Percentiles rank a stretch among this genome's conserved stretches.
Evolutionary conservation across 441 rosid genomes (phyloP).

Genomic region (Adansonia gregorii): DNA sequence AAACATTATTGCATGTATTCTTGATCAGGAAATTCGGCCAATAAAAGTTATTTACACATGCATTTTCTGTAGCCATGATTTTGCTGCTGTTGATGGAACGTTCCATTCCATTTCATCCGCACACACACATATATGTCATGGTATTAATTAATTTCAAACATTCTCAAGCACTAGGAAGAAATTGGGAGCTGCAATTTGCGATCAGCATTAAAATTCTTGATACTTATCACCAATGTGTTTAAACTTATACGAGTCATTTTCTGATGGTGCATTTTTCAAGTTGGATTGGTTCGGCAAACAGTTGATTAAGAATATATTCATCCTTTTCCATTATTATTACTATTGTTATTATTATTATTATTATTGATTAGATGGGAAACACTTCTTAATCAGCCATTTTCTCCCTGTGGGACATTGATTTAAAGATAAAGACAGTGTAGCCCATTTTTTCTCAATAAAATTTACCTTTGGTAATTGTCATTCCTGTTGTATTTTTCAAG

Average conservation of each 20-base stretch:
- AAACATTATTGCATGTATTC: background rate
- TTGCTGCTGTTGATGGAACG: background rate
- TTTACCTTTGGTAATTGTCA: background rate
- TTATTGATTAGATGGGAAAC: constrained; percentile 5
- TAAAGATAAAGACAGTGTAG: constrained; percentile 9
- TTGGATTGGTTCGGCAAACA: background rate
- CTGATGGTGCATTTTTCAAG: background rate
- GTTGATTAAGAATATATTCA: background rate
- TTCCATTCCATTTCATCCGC: background rate
- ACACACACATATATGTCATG: background rate
- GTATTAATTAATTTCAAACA: background rate
- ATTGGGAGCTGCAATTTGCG: constrained; percentile 11
- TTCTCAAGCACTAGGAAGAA: constrained; percentile 6
- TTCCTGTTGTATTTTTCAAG: background rate
- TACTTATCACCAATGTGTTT: background rate
- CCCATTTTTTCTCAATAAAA: background rate
- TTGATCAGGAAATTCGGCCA: background rate
- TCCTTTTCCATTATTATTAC: too few relatives aligned
- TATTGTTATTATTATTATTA: too few relatives aligned
- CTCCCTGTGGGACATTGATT: background rate
- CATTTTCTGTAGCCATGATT: background rate
- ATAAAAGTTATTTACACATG: background rate
- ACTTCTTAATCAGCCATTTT: background rate
- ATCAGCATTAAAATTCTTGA: background rate
- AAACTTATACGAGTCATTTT: background rate